A percentile compares a stretch with the other conserved stretches of the same genome.
Conservation (phyloP, 2,329 filamentous ascomycete species). For the Aspergillus ochraceoroseus region DNA sequence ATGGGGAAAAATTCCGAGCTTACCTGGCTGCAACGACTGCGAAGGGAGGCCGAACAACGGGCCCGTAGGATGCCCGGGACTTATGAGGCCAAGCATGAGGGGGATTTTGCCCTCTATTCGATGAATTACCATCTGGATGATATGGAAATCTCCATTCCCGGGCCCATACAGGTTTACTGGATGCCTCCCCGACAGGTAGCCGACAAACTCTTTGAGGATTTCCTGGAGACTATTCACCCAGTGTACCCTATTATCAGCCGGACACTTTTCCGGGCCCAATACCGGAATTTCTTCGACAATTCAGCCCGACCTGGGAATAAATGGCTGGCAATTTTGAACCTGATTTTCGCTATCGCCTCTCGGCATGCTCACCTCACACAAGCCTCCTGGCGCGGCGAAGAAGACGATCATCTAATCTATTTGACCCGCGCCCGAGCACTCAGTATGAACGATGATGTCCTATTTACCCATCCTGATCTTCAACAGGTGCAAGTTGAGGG, state of each 20-base stretch:
- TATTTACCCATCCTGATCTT: constrained; percentile 44
- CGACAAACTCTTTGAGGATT: constrained; percentile 42
- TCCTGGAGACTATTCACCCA: constrained; percentile 41
- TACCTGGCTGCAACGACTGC: constrained; percentile 44
- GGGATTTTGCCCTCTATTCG: constrained; percentile 32
- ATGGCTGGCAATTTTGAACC: constrained; percentile 45
- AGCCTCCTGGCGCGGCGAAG: constrained; percentile 41
- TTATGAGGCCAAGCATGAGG: constrained; percentile 30
- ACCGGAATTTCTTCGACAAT: constrained; percentile 37
- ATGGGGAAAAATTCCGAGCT: constrained; percentile 47
- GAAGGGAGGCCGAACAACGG: constrained; percentile 37
- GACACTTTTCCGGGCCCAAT: constrained; percentile 40
- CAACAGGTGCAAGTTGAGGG: constrained; percentile 46
- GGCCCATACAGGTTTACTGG: constrained; percentile 40
- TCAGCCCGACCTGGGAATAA: constrained; percentile 36
- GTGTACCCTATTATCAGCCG: constrained; percentile 45
- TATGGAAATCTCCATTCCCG: constrained; percentile 39
- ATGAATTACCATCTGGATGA: constrained; percentile 45
- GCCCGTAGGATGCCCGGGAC: constrained; percentile 27
- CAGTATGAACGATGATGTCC: constrained; percentile 40
- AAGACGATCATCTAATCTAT: constrained; percentile 43
- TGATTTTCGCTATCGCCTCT: constrained; percentile 45
- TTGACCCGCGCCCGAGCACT: constrained; percentile 43
- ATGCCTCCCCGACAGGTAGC: constrained; percentile 41
- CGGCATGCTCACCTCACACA: constrained; percentile 43